Percentiles rank a stretch among this genome's conserved stretches.
phyloP scores from a whole-genome alignment of 441 rosid species.

The Euphorbia celastroides region DNA sequence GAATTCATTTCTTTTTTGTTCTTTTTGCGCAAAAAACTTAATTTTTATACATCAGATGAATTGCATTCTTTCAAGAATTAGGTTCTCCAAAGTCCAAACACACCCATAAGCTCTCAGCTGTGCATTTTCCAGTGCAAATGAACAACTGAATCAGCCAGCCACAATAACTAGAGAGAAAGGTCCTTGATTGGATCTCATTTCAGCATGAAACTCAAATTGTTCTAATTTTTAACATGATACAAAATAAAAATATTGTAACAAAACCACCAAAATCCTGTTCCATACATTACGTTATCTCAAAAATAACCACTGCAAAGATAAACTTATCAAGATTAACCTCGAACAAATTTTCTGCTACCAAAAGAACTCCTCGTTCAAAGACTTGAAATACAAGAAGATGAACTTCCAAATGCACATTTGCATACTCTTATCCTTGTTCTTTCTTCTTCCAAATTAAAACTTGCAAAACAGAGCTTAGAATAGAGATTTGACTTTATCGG shows the following conservation, averaged over 20 bases:
- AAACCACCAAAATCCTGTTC: background rate
- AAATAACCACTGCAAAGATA: background rate
- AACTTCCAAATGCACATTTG: conserved; percentile 1
- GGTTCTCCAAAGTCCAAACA: too few species aligned
- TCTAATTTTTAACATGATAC: too few species aligned
- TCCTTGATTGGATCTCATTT: background rate
- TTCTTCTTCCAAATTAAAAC: conserved; percentile 2
- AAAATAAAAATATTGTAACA: background rate
- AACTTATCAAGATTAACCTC: background rate
- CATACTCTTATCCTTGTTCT: background rate
- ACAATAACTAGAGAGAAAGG: background rate
- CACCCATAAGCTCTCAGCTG: background rate
- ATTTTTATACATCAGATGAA: too few species aligned
- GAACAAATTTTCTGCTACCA: conserved; percentile 3
- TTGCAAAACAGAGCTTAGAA: background rate
- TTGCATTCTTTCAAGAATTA: too few species aligned
- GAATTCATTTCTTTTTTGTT: too few species aligned
- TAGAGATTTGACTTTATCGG: conserved; percentile 36
- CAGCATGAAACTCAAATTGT: background rate
- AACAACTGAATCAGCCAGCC: background rate
- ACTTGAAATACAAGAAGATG: conserved; percentile 3
- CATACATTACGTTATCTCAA: background rate
- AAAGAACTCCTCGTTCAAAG: conserved; percentile 7
- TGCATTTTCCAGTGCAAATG: background rate
- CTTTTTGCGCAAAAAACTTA: too few species aligned